Percentiles rank a stretch among this genome's conserved stretches.
phyloP scores from a whole-genome alignment of 129 eudicot species.

The Calendula officinalis region DNA sequence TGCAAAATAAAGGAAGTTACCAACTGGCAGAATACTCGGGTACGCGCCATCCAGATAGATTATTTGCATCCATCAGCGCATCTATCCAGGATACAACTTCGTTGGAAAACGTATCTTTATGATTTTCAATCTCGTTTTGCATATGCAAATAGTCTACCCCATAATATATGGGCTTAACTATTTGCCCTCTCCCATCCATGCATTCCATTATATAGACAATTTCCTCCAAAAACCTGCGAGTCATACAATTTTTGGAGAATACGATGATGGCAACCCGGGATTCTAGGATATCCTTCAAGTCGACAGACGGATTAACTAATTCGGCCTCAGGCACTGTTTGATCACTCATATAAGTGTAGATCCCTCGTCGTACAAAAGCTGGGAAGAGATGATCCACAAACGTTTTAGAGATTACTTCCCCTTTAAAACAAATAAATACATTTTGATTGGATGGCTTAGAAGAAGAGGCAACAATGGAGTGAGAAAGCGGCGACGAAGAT shows the following conservation, averaged over 20 bases:
- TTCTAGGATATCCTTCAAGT: not conserved
- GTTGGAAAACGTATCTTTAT: not conserved
- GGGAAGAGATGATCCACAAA: not conserved
- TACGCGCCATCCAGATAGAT: not conserved
- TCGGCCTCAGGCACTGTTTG: not conserved
- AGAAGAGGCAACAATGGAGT: too few relatives aligned
- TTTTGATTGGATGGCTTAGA: not conserved
- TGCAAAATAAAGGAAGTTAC: not conserved
- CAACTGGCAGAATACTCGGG: not conserved
- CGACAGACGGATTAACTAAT: not conserved
- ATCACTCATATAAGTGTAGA: not conserved
- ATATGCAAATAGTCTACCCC: too few relatives aligned
- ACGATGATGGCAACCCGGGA: not conserved
- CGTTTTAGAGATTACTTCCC: not conserved
- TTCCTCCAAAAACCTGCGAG: not conserved
- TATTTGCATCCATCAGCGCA: not conserved
- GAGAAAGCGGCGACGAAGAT: too few relatives aligned
- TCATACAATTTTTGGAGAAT: not conserved
- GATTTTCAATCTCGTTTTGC: too few relatives aligned
- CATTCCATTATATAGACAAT: not conserved
- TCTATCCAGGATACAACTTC: not conserved
- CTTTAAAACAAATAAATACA: not conserved
- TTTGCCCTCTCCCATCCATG: not conserved
- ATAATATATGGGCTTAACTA: too few relatives aligned
- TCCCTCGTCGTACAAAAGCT: not conserved